Base-by-base conservation (phyloP, 78 protist genomes). In the Bigelowiella natans region DNA sequence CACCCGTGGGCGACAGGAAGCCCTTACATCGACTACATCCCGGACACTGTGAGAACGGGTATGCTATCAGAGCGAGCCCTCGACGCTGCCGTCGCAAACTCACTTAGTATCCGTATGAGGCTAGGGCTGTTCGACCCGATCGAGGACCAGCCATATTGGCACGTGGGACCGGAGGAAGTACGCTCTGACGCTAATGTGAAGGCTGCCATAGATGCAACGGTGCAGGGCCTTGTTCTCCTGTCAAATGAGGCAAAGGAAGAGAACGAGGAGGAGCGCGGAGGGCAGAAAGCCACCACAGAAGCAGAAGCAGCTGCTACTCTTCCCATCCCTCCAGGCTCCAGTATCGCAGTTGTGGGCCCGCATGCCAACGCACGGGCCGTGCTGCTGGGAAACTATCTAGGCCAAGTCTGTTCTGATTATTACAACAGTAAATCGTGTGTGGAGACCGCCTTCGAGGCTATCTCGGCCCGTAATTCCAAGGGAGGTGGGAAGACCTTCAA, bases 21-120 rank as follows among this genome's bases (percentile, higher is more conserved):
- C n/a, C 0, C 38, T 26, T 92, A 89, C 89, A 1, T 26, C 39
- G 39, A 39, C 36, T 0, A 64, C 7, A 39, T 89, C 2, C 36
- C 7, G 28, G 85, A 18, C 34, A 92, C 90, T 31, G 89, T 92
- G 84, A 51, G n/a, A 37, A 1, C 93, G 2, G 91, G 94, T 28
- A 11, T 0, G 38, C 28, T 39, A 85, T 18, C 92, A 1, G 31
- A 0, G 38, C 1, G 1, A 73, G 83, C 0, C 30, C 84, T 88
- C 90, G 85, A 88, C 38, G 2, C 18, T 1, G 90, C 90, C 36
- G 18, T 88, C 38, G 1, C 1, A 30, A 0, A 1, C 90, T 1
- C 82, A 31, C 38, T 40, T 37, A 11, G 34, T 1, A 2, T 88
- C 2, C 90, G 82, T 37, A 37, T 88, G 36, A 0, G 1, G 38